Base-by-base conservation (phyloP, 2,329 filamentous ascomycete genomes). In the Penicillium digitatum region DNA sequence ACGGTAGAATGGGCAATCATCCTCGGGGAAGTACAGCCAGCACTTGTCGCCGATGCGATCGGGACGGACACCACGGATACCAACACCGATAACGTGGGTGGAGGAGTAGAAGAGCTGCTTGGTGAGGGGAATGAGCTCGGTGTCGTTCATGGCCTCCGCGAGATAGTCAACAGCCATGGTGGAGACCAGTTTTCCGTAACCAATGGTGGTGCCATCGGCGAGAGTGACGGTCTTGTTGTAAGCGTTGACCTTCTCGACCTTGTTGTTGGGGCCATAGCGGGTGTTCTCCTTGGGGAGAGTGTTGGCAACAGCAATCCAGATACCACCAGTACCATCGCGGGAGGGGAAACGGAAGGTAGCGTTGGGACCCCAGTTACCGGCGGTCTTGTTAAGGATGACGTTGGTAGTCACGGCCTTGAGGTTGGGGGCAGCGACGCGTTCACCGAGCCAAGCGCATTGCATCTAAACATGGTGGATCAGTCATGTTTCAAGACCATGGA, bases 21-120 rank as follows among this genome's bases (percentile, higher is more conserved):
- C 88, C 77, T 99, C 94, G 60, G 94, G 94, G 86, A 97, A 99
- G 85, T 99, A 99, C 64, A 99, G 82, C 87, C 94, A 99, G 86
- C 94, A 99, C 84, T 97, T 99, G 81, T 99, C 94, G 63, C 94
- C 94, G 66, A 99, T 99, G 72, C 90, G 88, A 76, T 96, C 91
- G 37, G 94, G 94, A 65, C 94, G 90, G 69, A 82, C 83, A 63
- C 94, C 94, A 72, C 94, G 90, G 70, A 99, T 82, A 78, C 94
- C 94, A 61, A 99, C 89, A 76, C 94, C 94, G 66, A 99, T 88
- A 69, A 99, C 93, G 78, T 99, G 94, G 54, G 94, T 99, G 66
- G 89, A 92, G 50, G 92, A 96, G 83, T 95, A 99, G 85, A 87
- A 97, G 54, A 99, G 87, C 59, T 87, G 88, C 83, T 96, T 96